Percentiles rank a stretch among this genome's conserved stretches.
Evolutionary conservation across 202 grass and related monocot species (phyloP).

Genomic region (Musa balbisiana): DNA sequence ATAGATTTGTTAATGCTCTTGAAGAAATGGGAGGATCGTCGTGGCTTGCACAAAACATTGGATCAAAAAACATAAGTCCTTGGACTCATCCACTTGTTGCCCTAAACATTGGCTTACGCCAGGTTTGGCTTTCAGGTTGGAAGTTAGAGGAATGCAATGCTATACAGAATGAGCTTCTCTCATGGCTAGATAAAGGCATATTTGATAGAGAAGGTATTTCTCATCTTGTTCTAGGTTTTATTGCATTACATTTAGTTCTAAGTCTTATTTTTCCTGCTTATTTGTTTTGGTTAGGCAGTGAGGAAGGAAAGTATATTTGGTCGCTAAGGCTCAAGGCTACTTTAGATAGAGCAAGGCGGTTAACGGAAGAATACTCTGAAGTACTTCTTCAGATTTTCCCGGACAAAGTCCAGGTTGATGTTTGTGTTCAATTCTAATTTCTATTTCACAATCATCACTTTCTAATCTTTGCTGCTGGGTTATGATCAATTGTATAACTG

Average conservation of each 20-base stretch:
- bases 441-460: neutral
- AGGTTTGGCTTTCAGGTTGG: slow-evolving; percentile 85
- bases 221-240: slow-evolving; percentile 7
- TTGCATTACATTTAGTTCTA: slow-evolving; percentile 7
- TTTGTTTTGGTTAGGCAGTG: slow-evolving; percentile 43
- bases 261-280: slow-evolving; percentile 9
- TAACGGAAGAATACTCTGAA: slow-evolving; percentile 95
- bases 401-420: slow-evolving; percentile 67
- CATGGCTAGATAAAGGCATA: slow-evolving; percentile 70
- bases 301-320: slow-evolving; percentile 90
- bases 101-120: slow-evolving; percentile 63
- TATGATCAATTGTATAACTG: neutral
- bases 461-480: neutral
- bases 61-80: slow-evolving; percentile 41
- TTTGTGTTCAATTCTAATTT: neutral
- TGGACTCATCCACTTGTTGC: slow-evolving; percentile 70
- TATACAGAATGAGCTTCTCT: slow-evolving; percentile 72
- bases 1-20: slow-evolving; percentile 67
- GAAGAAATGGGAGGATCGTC: slow-evolving; percentile 63
- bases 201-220: slow-evolving; percentile 61
- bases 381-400: slow-evolving; percentile 84
- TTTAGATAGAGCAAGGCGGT: slow-evolving; percentile 79
- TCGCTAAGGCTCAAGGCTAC: slow-evolving; percentile 82
- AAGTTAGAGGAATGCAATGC: slow-evolving; percentile 69
- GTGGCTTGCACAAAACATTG: slow-evolving; percentile 55